Evolutionary conservation across 768 basidiomycete species (phyloP).

Genomic region (Pulveroboletus sp.): DNA sequence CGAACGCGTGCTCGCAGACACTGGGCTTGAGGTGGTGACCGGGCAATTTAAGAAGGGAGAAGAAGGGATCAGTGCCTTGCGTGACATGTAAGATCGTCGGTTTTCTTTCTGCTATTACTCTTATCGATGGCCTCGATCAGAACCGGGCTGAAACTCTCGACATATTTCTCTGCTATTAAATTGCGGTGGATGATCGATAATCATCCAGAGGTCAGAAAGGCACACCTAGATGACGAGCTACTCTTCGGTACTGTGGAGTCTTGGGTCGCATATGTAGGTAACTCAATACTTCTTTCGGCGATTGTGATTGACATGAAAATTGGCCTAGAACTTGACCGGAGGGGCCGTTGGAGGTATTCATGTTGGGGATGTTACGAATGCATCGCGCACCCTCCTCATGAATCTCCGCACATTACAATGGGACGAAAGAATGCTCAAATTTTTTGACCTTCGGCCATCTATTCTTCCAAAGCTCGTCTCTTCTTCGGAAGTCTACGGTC

Average conservation of each 20-base stretch:
- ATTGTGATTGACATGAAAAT: conserved; percentile 1
- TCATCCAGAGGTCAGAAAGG: conserved; percentile 66
- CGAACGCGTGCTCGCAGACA: conserved; percentile 64
- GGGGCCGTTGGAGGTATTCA: conserved; percentile 69
- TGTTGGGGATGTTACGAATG: conserved; percentile 92
- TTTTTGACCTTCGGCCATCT: conserved; percentile 78
- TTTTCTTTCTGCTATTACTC: not conserved
- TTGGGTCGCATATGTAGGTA: conserved; percentile 84
- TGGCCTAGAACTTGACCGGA: conserved; percentile 73
- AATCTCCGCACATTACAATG: conserved; percentile 80
- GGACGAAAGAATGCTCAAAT: conserved; percentile 79
- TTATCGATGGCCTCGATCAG: conserved; percentile 35
- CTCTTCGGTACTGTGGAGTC: conserved; percentile 95
- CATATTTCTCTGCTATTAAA: conserved; percentile 97
- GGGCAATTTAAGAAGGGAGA: conserved; percentile 70
- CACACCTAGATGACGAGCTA: conserved; percentile 78
- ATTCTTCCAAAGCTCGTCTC: conserved; percentile 87
- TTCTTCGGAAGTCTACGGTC: conserved; percentile 90
- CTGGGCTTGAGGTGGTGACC: conserved; percentile 68
- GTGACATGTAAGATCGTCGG: conserved; percentile 55
- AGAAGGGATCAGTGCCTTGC: conserved; percentile 63
- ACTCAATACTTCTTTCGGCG: conserved; percentile 8
- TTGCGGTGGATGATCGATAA: conserved; percentile 97
- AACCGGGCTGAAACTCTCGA: conserved; percentile 92
- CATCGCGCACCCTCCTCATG: conserved; percentile 91